These are phyloP conservation scores for Paraphaeosphaeria sporulosa DNA, from an alignment of 2,329 filamentous ascomycete genomes.

Conservation along the genomic window DNA sequence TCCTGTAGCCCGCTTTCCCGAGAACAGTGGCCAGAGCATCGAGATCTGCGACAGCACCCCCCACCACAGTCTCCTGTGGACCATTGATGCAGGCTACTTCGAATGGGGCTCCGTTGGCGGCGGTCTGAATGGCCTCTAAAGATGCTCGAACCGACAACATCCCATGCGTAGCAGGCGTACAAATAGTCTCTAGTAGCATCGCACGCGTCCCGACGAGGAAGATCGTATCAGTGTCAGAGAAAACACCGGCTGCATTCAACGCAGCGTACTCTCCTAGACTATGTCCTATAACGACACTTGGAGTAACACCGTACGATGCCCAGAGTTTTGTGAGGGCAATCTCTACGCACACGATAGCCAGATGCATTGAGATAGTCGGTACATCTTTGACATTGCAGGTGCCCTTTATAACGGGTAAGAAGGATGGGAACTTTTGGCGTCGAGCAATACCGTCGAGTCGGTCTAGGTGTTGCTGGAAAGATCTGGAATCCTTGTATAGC, in stretches of 20 bases:
- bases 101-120: not conserved
- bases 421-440: too few species aligned
- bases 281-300: constrained; percentile 27
- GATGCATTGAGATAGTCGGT: too few species aligned
- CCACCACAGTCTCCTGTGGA: constrained; percentile 30
- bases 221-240: constrained; percentile 41
- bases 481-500: too few species aligned
- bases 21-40: not conserved
- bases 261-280: constrained; percentile 52
- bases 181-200: constrained; percentile 27
- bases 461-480: too few species aligned
- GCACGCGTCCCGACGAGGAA: constrained; percentile 39
- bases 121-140: not conserved
- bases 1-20: not conserved
- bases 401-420: too few species aligned
- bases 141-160: constrained; percentile 34
- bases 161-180: constrained; percentile 29
- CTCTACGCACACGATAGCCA: too few species aligned
- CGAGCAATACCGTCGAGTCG: too few species aligned
- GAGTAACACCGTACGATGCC: constrained; percentile 14
- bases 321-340: not conserved
- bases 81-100: constrained; percentile 37
- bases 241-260: constrained; percentile 47
- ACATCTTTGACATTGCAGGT: too few species aligned
- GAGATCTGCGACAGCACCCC: constrained; percentile 22